A percentile compares a stretch with the other conserved stretches of the same genome.
These are phyloP conservation scores for Biscutella laevigata DNA, from an alignment of 441 rosid species.

Conservation along the genomic window DNA sequence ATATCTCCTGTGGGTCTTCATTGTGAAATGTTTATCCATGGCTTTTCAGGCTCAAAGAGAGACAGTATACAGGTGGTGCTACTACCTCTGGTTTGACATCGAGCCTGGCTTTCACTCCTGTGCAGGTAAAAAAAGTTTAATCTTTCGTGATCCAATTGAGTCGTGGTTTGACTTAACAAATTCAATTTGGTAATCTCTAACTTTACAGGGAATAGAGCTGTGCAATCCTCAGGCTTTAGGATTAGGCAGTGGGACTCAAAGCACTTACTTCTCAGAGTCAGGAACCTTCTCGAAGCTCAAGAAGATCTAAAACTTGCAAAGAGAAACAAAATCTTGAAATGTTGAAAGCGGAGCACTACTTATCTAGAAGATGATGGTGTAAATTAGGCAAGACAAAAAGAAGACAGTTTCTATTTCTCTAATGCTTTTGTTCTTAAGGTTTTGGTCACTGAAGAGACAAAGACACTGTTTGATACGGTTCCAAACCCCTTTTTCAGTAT, in stretches of 20 bases:
- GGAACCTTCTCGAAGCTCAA: conserved; percentile 88
- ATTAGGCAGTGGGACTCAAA: conserved; percentile 80
- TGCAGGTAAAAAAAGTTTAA: conserved; percentile 47
- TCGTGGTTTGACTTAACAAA: too few species aligned
- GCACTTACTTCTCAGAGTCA: conserved; percentile 88
- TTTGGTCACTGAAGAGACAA: too few species aligned
- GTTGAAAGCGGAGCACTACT: too few species aligned
- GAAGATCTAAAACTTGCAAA: conserved; percentile 55
- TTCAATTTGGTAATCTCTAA: too few species aligned
- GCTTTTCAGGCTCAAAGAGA: conserved; percentile 27
- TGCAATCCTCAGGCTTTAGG: conserved; percentile 83
- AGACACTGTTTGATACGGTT: too few species aligned
- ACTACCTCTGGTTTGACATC: conserved; percentile 89
- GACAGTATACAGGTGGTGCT: conserved; percentile 63
- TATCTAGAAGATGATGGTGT: too few species aligned
- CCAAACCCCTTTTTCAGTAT: too few species aligned
- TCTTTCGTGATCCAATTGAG: background rate
- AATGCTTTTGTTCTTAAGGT: too few species aligned
- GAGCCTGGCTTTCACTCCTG: conserved; percentile 91
- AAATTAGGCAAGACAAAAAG: too few species aligned
- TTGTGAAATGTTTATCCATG: conserved; percentile 4
- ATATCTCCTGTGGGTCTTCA: background rate
- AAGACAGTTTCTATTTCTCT: too few species aligned
- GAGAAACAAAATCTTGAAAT: too few species aligned
- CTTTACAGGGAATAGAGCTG: conserved; percentile 74